Conservation (phyloP, 352 stramenopile genomes). For the Pythium rhizo-oryzae region DNA sequence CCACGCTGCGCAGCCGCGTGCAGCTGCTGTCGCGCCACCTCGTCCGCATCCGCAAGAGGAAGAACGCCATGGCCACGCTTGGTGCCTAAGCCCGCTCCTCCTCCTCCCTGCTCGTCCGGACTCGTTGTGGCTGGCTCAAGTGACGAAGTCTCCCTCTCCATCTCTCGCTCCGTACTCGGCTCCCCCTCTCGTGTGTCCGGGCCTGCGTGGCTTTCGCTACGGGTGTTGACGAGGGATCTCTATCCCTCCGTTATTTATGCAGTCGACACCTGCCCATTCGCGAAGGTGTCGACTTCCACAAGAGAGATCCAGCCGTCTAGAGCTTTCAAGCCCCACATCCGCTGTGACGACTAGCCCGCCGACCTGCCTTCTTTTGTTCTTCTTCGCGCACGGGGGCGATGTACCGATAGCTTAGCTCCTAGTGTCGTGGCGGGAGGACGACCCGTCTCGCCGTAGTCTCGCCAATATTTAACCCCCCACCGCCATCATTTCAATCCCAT, state of each 20-base stretch:
- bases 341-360: neutral
- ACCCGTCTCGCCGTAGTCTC: neutral
- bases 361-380: neutral
- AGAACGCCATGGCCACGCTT: constrained; percentile 50
- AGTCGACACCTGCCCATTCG: neutral
- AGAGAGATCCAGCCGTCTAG: neutral
- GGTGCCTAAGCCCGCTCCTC: constrained; percentile 4
- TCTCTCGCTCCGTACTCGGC: neutral
- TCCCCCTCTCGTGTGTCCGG: too few species aligned
- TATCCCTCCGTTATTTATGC: constrained; percentile 10
- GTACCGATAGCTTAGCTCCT: neutral
- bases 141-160: neutral
- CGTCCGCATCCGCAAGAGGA: constrained; percentile 59
- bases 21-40: constrained; percentile 58
- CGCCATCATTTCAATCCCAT: neutral
- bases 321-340: neutral
- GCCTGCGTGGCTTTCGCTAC: neutral
- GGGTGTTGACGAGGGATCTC: neutral
- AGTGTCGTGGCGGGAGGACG: constrained; percentile 9
- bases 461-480: constrained; percentile 12
- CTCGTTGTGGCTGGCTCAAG: neutral
- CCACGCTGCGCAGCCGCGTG: constrained; percentile 50
- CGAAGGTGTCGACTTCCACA: constrained; percentile 5
- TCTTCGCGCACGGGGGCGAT: neutral
- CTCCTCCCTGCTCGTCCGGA: neutral